Evolutionary conservation across 441 rosid genomes (phyloP).

Genomic region (Erodium chrysanthum): DNA sequence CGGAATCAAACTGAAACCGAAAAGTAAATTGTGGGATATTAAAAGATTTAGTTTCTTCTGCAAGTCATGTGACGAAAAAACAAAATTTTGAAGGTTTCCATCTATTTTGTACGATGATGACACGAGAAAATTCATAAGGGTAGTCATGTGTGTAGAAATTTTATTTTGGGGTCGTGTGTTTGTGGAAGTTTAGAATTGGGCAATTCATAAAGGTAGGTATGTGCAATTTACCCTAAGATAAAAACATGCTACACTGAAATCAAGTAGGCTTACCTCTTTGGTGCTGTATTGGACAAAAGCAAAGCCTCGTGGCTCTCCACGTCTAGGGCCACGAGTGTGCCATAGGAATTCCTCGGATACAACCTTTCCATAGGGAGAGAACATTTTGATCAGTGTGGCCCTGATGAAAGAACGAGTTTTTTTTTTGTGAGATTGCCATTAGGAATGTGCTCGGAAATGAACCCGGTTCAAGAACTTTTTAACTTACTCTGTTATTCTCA

Average conservation of each 20-base stretch:
- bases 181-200: too few relatives aligned
- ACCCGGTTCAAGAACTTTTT: constrained; percentile 1
- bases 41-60: too few relatives aligned
- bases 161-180: too few relatives aligned
- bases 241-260: not conserved
- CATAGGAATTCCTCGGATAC: constrained; percentile 79
- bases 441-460: not conserved
- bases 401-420: constrained; percentile 22
- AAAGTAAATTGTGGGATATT: too few relatives aligned
- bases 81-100: too few relatives aligned
- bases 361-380: constrained; percentile 79
- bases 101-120: too few relatives aligned
- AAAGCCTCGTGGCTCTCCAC: constrained; percentile 81
- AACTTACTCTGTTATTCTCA: constrained; percentile 76
- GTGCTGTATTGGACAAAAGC: constrained; percentile 66
- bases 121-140: too few relatives aligned
- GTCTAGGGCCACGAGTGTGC: constrained; percentile 91
- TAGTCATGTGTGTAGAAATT: too few relatives aligned
- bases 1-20: too few relatives aligned
- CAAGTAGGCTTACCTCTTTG: constrained; percentile 53
- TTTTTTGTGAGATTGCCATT: not conserved
- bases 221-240: too few relatives aligned
- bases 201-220: too few relatives aligned
- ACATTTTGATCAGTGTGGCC: constrained; percentile 81
- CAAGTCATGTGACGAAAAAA: too few relatives aligned